These are phyloP conservation scores for Immersiporthe knoxdaviesiana DNA, from an alignment of 2,329 filamentous ascomycete species.

Conservation along the genomic window DNA sequence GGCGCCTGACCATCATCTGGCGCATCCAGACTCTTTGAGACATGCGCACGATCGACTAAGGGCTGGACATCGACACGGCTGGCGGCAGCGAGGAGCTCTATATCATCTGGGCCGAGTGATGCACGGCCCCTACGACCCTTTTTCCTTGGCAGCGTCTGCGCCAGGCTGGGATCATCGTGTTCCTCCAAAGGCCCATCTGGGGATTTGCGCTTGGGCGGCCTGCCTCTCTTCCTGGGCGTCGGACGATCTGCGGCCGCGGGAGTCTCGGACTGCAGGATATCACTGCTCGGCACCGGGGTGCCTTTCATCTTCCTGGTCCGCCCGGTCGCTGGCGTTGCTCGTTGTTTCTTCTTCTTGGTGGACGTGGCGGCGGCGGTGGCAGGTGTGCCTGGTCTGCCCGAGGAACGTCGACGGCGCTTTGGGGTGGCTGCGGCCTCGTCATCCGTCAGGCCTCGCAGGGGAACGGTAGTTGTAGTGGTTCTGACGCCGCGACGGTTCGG, in stretches of 20 bases:
- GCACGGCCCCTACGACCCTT: conserved; percentile 39
- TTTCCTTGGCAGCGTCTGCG: conserved; percentile 35
- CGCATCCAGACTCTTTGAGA: background rate
- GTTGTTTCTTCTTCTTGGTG: conserved; percentile 49
- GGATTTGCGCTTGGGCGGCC: conserved; percentile 26
- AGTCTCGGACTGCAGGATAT: conserved; percentile 22
- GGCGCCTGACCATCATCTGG: background rate
- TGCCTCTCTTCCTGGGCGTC: conserved; percentile 38
- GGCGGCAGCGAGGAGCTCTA: conserved; percentile 32
- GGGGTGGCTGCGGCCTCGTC: conserved; percentile 47
- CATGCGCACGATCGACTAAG: background rate
- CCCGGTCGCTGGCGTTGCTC: conserved; percentile 48
- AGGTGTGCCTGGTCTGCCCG: conserved; percentile 57
- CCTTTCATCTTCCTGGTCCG: conserved; percentile 34
- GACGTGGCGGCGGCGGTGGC: conserved; percentile 45
- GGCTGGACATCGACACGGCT: background rate
- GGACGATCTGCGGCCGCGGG: conserved; percentile 17
- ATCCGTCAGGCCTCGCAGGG: conserved; percentile 50
- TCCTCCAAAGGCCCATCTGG: conserved; percentile 22
- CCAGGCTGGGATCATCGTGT: conserved; percentile 36
- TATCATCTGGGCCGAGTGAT: conserved; percentile 33
- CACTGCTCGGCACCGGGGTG: conserved; percentile 22
- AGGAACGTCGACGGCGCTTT: conserved; percentile 49
- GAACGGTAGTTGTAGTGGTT: conserved; percentile 55
- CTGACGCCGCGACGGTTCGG: conserved; percentile 42